Conservation (phyloP, 2,329 filamentous ascomycete species). For the Dothistroma septosporum region DNA sequence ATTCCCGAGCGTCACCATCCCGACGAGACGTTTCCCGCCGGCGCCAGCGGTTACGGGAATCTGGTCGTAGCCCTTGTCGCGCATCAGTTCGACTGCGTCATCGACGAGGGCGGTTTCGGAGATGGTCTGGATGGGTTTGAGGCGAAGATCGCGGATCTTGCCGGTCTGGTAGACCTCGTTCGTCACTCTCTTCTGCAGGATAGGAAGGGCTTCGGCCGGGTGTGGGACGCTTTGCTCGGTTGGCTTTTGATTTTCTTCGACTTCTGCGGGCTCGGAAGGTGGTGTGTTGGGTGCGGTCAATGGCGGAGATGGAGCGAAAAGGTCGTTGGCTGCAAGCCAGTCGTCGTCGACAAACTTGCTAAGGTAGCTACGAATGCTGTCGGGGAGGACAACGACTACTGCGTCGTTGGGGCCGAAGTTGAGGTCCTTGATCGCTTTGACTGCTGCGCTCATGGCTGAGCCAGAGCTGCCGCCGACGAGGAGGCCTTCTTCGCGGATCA, state of each 20-base stretch:
- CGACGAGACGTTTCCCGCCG: conserved; percentile 67
- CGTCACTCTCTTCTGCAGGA: conserved; percentile 35
- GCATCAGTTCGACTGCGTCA: conserved; percentile 95
- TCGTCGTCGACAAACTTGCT: conserved; percentile 99
- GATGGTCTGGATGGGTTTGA: conserved; percentile 92
- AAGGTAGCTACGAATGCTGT: conserved; percentile 95
- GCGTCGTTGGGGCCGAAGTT: conserved; percentile 77
- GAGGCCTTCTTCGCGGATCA: conserved; percentile 92
- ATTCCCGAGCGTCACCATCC: conserved; percentile 91
- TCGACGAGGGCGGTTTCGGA: conserved; percentile 66
- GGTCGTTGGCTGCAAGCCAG: conserved; percentile 95
- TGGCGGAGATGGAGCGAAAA: conserved; percentile 62
- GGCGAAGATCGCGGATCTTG: conserved; percentile 74
- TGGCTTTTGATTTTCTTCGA: conserved; percentile 14
- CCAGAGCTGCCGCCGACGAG: conserved; percentile 91
- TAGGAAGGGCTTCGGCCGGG: conserved; percentile 26
- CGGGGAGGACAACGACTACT: conserved; percentile 85
- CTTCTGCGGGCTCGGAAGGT: conserved; percentile 30
- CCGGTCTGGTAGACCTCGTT: conserved; percentile 70
- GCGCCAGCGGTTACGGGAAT: conserved; percentile 76
- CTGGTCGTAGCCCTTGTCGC: conserved; percentile 96
- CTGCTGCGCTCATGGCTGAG: conserved; percentile 79
- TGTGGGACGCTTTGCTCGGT: conserved; percentile 11
- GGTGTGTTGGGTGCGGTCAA: conserved; percentile 37
- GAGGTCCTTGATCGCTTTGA: conserved; percentile 71